Evolutionary conservation across 2,329 filamentous ascomycete genomes (phyloP), one percentile per base, ranked within the genome.

Genomic region (Penicillium sp.): DNA sequence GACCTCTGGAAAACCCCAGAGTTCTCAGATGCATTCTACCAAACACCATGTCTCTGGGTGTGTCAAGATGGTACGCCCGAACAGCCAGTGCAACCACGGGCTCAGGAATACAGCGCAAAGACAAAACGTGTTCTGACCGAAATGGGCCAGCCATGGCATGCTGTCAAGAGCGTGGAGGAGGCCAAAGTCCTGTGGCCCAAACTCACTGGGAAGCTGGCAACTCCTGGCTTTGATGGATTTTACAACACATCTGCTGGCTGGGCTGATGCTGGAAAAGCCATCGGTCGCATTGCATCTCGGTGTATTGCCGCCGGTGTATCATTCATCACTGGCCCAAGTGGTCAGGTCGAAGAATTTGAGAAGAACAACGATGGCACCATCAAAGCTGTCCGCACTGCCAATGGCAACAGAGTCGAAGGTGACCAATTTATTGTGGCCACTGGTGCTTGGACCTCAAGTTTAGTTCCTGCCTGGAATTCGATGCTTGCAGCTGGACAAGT

Each of bases 391-490:
- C 77, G 74, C 9, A 76, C 87, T 3, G 65, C 67, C 3, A 74
- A 80, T 57, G 81, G 80, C 1, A 70, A 69, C 14, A 72, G 69
- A 5, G 62, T 90, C 5, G 73, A 72, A 2, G 89, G 87, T 1
- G 88, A 90, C 51, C 79, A 92, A 9, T 87, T 89, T 27, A 80
- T 96, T 47, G 79, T 93, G 2, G 91, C 93, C 0, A 86, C 91
- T 0, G 93, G 92, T 21, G 91, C 92, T 2, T 96, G 92, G 93
- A 90, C 89, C 1, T 84, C 87, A 2, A 81, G 84, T 1, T 80
- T 96, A 14, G 75, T 96, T 50, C 88, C 95, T 68, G 78, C 96
- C 0, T 80, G 86, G 52, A 90, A 90, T 29, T 84, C 89, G 37
- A 86, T 86, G 52, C 83, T 87, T 57, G 89, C 91, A 1, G 93